Base-by-base conservation (phyloP, 2,329 filamentous ascomycete genomes). In the Fusarium albidum region DNA sequence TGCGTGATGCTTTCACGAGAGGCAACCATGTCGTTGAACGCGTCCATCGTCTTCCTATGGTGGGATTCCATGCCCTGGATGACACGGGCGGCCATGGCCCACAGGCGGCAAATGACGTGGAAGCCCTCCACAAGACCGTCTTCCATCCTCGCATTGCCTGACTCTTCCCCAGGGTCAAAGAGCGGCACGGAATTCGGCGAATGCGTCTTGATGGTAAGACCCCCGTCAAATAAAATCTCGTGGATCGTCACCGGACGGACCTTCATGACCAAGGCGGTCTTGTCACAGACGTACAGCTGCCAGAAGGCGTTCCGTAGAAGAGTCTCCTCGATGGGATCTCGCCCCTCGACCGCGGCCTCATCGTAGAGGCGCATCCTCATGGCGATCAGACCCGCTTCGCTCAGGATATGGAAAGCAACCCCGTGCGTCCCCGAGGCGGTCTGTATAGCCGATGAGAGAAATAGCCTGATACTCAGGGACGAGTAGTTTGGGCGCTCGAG, bases 401-500 rank as follows among this genome's bases (percentile, higher is more conserved):
- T 15, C 29, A 53, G 26, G 18, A 53, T 35, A 53, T 53, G 38
- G 28, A 42, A 53, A 17, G 50, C 43, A 13, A 31, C 43, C 6
- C 50, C 50, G 6, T 38, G 12, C 26, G 12, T 48, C 9, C 50
- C 50, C 13, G 43, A 37, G 12, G 29, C 25, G 9, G 25, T 34
- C 13, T 53, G 43, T 12, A 48, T 39, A 17, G 50, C 50, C 13
- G 43, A 42, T 11, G 32, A 53, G 12, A 42, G 32, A 12, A 53
- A 31, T n/a, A 42, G 12, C n/a, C 50, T 29, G 17, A 53, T 53
- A 5, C 11, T 34, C 7, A 53, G 32, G 4, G 50, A 53, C 17
- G 43, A 48, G 5, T 37, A 53, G 18, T 53, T 11, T 13, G 50
- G 50, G 32, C 43, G 17, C 31, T 53, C 50, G 13, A 53, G 43